A percentile compares a stretch with the other conserved stretches of the same genome.
Conservation (phyloP, 768 basidiomycete species). For the Daedaleopsis sinensis region DNA sequence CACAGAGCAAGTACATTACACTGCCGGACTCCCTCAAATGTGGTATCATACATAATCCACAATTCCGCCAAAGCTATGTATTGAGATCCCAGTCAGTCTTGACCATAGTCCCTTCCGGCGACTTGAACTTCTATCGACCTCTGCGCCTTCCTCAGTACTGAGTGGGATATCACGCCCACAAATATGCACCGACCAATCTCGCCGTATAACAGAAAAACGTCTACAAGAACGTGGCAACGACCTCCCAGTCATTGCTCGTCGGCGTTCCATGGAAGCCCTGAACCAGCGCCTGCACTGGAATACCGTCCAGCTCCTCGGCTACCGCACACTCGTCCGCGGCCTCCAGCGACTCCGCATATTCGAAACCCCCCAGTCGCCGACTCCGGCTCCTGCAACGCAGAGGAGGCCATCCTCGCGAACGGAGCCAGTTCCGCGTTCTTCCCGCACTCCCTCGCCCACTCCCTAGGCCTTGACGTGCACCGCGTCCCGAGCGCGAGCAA, state of each 20-base stretch:
- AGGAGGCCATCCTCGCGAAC: slow-evolving; percentile 70
- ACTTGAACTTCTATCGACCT: too few relatives aligned
- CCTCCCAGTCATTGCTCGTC: slow-evolving; percentile 1
- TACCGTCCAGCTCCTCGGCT: slow-evolving; percentile 79
- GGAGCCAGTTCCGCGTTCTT: slow-evolving; percentile 88
- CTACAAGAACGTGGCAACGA: too few relatives aligned
- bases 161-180: too few relatives aligned
- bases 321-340: slow-evolving; percentile 77
- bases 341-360: slow-evolving; percentile 89
- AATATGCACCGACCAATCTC: too few relatives aligned
- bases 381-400: slow-evolving; percentile 60
- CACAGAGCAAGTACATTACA: too few relatives aligned
- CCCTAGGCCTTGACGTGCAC: slow-evolving; percentile 92
- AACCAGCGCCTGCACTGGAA: slow-evolving; percentile 91
- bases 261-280: slow-evolving; percentile 72
- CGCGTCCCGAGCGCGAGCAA: slow-evolving; percentile 86
- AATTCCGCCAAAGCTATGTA: too few relatives aligned
- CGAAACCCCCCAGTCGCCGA: slow-evolving; percentile 53
- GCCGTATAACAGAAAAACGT: too few relatives aligned
- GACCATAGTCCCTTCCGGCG: too few relatives aligned
- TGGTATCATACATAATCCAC: too few relatives aligned
- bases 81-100: too few relatives aligned
- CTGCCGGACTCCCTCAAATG: too few relatives aligned
- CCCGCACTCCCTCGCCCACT: slow-evolving; percentile 93
- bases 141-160: too few relatives aligned